Evolutionary conservation across 305 asterid species (phyloP), one percentile per base, ranked within the genome.

Genomic region (Fraxinus platypoda): DNA sequence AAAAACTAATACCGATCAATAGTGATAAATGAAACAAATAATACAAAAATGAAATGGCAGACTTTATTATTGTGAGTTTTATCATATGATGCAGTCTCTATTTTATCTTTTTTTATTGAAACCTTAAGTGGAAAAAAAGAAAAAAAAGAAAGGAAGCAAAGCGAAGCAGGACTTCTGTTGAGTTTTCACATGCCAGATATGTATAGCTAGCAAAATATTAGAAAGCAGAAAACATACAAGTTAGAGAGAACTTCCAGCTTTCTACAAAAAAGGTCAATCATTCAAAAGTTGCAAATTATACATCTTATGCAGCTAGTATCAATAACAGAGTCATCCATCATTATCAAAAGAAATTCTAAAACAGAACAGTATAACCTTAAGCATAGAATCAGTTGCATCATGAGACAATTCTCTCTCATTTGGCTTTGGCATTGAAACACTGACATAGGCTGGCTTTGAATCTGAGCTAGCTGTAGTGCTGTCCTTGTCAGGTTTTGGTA

Each of bases 391-490:
- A 78, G 88, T 86, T 78, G 90, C 87, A 73, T 90, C 95, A 75
- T 85, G 89, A 52, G 94, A 46, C 78, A 82, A 74, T 81, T 84
- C 87, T 77, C 87, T 89, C 72, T 88, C 93, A 87, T 88, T 87
- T 80, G 93, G 86, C 85, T 87, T 90, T 77, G 92, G 92, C 86
- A 88, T 75, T 46, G 94, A 84, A 62, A 95, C 94, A 62, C 94
- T 88, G 87, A 97, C 79, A 85, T 97, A 97, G 75, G 97, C 96
- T 78, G 98, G 99, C 86, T 90, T 92, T 80, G 89, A 84, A 30
- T 85, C 83, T 70, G 89, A 77, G 85, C 74, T 85, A 76, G 84
- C 76, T 83, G 87, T 59, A 78, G 91, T 82, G 83, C 83, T 81
- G 78, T 91, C 97, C 87, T 89, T 92, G 75, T 95, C 97, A 59